Evolutionary conservation across 352 stramenopile genomes (phyloP).

Genomic region (Phytophthora pistaciae): DNA sequence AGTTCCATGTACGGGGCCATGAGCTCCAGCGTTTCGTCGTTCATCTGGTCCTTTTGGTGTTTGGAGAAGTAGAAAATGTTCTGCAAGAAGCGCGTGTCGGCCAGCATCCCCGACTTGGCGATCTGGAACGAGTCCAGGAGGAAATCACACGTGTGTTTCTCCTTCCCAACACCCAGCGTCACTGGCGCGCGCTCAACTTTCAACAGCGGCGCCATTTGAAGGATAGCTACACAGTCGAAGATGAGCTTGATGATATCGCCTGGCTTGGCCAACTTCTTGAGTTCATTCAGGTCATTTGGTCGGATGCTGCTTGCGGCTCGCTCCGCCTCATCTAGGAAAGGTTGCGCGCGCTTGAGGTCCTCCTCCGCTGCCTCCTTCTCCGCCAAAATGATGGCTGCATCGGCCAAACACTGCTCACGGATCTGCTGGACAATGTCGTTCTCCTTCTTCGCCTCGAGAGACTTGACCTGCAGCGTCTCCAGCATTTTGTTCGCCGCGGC

Average conservation of each 20-base stretch:
- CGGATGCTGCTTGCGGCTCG: constrained; percentile 89
- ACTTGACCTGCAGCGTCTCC: constrained; percentile 80
- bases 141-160: constrained; percentile 90
- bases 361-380: constrained; percentile 91
- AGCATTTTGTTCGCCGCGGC: constrained; percentile 87
- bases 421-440: constrained; percentile 90
- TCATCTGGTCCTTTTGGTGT: constrained; percentile 93
- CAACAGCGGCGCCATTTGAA: constrained; percentile 88
- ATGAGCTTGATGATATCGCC: constrained; percentile 94
- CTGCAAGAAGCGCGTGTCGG: constrained; percentile 89
- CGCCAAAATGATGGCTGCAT: constrained; percentile 78
- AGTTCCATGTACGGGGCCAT: constrained; percentile 93
- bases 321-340: constrained; percentile 92
- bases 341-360: constrained; percentile 90
- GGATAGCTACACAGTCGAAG: constrained; percentile 91
- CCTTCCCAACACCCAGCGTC: constrained; percentile 83
- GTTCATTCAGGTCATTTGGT: constrained; percentile 91
- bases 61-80: constrained; percentile 94
- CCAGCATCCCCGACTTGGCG: constrained; percentile 86
- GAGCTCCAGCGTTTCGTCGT: constrained; percentile 94
- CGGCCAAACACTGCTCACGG: constrained; percentile 85
- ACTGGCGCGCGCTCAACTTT: constrained; percentile 71
- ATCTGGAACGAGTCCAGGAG: constrained; percentile 89
- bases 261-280: constrained; percentile 93
- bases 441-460: constrained; percentile 91